phyloP scores from a whole-genome alignment of 805 yeast species.

The Priceomyces castillae region DNA sequence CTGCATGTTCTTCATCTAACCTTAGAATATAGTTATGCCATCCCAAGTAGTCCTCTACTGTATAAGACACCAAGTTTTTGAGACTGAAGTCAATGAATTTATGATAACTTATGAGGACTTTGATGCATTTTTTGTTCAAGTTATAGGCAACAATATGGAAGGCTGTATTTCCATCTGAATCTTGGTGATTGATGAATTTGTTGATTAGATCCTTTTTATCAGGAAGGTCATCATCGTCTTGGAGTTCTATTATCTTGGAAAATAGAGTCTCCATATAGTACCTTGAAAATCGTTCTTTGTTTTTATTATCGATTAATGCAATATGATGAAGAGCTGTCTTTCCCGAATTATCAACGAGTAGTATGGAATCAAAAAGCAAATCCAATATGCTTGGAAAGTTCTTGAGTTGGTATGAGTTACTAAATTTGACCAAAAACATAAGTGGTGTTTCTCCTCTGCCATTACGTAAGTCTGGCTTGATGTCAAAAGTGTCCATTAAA shows the following conservation, averaged over 20 bases:
- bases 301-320: slow-evolving; percentile 29
- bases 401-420: slow-evolving; percentile 35
- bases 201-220: slow-evolving; percentile 30
- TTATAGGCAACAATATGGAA: slow-evolving; percentile 81
- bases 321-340: slow-evolving; percentile 44
- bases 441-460: slow-evolving; percentile 85
- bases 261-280: slow-evolving; percentile 40
- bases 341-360: slow-evolving; percentile 37
- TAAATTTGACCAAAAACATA: slow-evolving; percentile 42
- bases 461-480: slow-evolving; percentile 70
- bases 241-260: slow-evolving; percentile 30
- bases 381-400: slow-evolving; percentile 38
- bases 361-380: slow-evolving; percentile 33
- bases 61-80: slow-evolving; percentile 43
- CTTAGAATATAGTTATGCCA: slow-evolving; percentile 28
- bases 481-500: slow-evolving; percentile 58
- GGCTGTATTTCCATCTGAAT: slow-evolving; percentile 92
- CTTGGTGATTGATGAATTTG: slow-evolving; percentile 78
- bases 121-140: slow-evolving; percentile 73
- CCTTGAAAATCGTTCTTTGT: slow-evolving; percentile 35
- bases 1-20: slow-evolving; percentile 15
- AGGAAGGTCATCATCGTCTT: slow-evolving; percentile 18
- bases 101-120: slow-evolving; percentile 80
- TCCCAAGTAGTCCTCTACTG: slow-evolving; percentile 43
- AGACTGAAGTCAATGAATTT: slow-evolving; percentile 54